These are phyloP conservation scores for Rubus idaeus DNA, from an alignment of 306 rosid genomes.

Conservation along the genomic window DNA sequence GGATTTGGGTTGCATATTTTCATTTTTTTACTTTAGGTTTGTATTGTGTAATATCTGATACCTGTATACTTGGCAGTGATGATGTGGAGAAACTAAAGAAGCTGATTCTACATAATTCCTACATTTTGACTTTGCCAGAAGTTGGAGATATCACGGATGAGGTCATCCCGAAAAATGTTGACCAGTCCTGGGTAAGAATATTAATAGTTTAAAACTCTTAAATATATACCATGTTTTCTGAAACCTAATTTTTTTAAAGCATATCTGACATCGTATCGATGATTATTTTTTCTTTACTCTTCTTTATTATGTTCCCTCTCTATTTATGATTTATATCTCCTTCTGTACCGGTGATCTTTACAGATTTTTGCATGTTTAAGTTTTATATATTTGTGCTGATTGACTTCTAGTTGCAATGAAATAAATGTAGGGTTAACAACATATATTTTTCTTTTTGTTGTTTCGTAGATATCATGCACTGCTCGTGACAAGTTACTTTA, in stretches of 20 bases:
- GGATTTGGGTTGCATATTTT: conserved; percentile 10
- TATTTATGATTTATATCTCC: not conserved
- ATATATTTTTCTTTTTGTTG: conserved; percentile 18
- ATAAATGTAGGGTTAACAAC: conserved; percentile 5
- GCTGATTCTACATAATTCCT: conserved; percentile 86
- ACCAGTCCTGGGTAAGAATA: conserved; percentile 81
- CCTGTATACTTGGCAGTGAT: conserved; percentile 46
- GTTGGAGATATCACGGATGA: conserved; percentile 76
- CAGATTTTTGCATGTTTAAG: not conserved
- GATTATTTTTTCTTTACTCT: not conserved
- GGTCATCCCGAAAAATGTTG: conserved; percentile 80
- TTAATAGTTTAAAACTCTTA: no score
- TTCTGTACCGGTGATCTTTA: not conserved
- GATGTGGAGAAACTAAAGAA: conserved; percentile 95
- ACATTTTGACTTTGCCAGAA: conserved; percentile 84
- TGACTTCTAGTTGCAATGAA: conserved; percentile 23
- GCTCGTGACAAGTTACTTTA: conserved; percentile 72
- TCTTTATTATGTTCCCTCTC: not conserved
- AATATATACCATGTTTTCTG: not conserved
- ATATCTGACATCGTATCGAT: not conserved
- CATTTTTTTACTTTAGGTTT: not conserved
- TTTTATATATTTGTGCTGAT: not conserved
- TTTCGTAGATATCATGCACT: conserved; percentile 67
- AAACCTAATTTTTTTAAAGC: not conserved
- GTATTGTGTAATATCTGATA: not conserved